A percentile compares a stretch with the other conserved stretches of the same genome.
Conservation (phyloP, 73 alveolate genomes). For the Strombidium stylifer region DNA sequence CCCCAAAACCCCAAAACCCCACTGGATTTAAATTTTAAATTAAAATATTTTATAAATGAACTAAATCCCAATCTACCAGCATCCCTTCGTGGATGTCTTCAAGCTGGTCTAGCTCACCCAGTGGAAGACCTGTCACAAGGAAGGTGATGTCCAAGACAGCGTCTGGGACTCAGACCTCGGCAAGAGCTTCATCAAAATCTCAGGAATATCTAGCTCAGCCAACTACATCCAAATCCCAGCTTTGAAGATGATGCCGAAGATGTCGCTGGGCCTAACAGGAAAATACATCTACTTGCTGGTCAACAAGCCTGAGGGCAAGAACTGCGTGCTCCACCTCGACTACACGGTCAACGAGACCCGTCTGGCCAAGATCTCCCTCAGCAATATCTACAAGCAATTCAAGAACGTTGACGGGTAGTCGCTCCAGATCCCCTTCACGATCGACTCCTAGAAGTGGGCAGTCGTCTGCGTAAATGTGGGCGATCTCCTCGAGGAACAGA, state of each 20-base stretch:
- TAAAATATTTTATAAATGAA: conserved; percentile 27
- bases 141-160: conserved; percentile 75
- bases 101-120: conserved; percentile 38
- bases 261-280: conserved; percentile 82
- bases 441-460: conserved; percentile 76
- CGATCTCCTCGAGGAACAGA: conserved; percentile 38
- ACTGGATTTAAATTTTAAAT: background rate
- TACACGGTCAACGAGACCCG: conserved; percentile 56
- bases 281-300: conserved; percentile 64
- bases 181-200: conserved; percentile 73
- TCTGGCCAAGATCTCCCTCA: conserved; percentile 50
- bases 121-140: conserved; percentile 44
- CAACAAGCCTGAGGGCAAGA: conserved; percentile 71
- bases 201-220: conserved; percentile 80
- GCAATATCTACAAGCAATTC: conserved; percentile 62
- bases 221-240: conserved; percentile 77
- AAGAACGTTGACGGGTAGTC: conserved; percentile 57
- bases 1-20: background rate
- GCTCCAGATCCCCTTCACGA: conserved; percentile 32
- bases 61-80: conserved; percentile 55
- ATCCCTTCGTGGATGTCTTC: conserved; percentile 78
- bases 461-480: conserved; percentile 62
- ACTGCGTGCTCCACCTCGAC: conserved; percentile 84
- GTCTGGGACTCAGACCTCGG: conserved; percentile 74
- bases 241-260: conserved; percentile 45